Evolutionary conservation across 2,329 filamentous ascomycete genomes (phyloP).

Genomic region (Calonectria fujianensis): DNA sequence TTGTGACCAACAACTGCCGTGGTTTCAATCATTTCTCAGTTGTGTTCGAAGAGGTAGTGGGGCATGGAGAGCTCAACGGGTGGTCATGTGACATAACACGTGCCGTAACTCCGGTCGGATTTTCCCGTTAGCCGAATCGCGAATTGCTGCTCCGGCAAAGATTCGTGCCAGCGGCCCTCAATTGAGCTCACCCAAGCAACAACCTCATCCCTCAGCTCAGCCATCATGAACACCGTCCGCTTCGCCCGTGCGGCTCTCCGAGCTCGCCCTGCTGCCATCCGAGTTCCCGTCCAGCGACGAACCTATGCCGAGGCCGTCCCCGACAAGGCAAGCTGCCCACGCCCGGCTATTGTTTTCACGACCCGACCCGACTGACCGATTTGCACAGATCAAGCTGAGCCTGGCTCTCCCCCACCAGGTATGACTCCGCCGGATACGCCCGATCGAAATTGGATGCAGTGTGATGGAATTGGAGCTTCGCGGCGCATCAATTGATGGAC

Average conservation of each 20-base stretch:
- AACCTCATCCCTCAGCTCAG: slow-evolving; percentile 70
- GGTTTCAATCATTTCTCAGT: not conserved
- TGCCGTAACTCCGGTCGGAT: slow-evolving; percentile 60
- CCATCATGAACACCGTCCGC: slow-evolving; percentile 94
- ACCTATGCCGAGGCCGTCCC: slow-evolving; percentile 91
- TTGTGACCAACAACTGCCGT: not conserved
- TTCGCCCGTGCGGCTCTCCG: slow-evolving; percentile 92
- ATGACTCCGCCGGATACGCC: slow-evolving; percentile 65
- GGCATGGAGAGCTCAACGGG: not conserved
- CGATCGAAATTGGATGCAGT: slow-evolving; percentile 50
- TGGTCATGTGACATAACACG: slow-evolving; percentile 59
- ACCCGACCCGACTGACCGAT: slow-evolving; percentile 52
- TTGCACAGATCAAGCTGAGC: slow-evolving; percentile 91
- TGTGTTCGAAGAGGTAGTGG: not conserved
- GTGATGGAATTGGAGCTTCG: slow-evolving; percentile 55
- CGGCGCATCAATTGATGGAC: slow-evolving; percentile 54
- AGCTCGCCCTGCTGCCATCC: slow-evolving; percentile 85
- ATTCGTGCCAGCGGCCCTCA: slow-evolving; percentile 69
- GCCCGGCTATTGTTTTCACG: slow-evolving; percentile 49
- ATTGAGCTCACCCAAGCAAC: slow-evolving; percentile 66
- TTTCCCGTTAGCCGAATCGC: slow-evolving; percentile 63
- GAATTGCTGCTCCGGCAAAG: slow-evolving; percentile 65
- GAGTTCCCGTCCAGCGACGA: slow-evolving; percentile 87
- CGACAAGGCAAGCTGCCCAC: slow-evolving; percentile 79
- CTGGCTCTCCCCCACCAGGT: slow-evolving; percentile 99